Evolutionary conservation across 2,329 filamentous ascomycete genomes (phyloP).

Genomic region (Purpureocillium lavendulum): DNA sequence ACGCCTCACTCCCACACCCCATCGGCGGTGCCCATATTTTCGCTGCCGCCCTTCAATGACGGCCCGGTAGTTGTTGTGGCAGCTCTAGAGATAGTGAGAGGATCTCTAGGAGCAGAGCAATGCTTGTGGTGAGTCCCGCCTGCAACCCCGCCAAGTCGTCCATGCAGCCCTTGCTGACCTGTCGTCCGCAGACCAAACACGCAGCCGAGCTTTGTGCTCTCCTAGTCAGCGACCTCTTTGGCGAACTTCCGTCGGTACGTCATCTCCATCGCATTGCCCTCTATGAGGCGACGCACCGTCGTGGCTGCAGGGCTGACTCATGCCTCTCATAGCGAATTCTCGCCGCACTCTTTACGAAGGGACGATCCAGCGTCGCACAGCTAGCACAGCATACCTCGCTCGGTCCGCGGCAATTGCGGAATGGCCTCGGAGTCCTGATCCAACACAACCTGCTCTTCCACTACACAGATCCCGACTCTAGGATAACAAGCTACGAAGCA

Average conservation of each 20-base stretch:
- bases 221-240: constrained; percentile 81
- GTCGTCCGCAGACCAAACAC: constrained; percentile 51
- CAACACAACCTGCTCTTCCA: constrained; percentile 84
- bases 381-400: constrained; percentile 67
- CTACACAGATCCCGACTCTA: constrained; percentile 53
- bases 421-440: constrained; percentile 75
- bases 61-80: constrained; percentile 58
- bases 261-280: constrained; percentile 2
- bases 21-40: not conserved
- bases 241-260: constrained; percentile 80
- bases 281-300: not conserved
- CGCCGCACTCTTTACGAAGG: constrained; percentile 66
- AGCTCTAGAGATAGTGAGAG: constrained; percentile 74
- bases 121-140: constrained; percentile 38
- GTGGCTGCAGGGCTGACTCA: constrained; percentile 18
- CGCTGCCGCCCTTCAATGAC: constrained; percentile 40
- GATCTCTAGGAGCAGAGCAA: constrained; percentile 66
- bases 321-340: constrained; percentile 66
- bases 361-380: constrained; percentile 63
- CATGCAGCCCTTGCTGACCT: constrained; percentile 14
- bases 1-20: not conserved
- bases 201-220: constrained; percentile 83
- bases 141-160: constrained; percentile 10
- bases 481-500: constrained; percentile 71
- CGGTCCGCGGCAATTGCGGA: constrained; percentile 64